phyloP scores from a whole-genome alignment of 805 yeast species.

The Suhomyces sp. region DNA sequence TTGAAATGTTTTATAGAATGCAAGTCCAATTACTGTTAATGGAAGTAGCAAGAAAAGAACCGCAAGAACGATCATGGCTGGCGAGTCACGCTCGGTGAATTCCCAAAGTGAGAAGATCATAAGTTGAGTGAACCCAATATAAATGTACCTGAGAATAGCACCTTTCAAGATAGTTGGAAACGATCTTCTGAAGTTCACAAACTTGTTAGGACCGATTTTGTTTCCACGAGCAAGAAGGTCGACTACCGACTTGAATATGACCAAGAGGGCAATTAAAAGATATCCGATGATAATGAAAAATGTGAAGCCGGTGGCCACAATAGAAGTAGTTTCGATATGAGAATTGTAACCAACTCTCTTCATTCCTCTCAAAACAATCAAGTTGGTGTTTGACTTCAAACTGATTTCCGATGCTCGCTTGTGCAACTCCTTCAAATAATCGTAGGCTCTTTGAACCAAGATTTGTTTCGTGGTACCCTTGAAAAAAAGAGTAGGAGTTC shows the following conservation, averaged over 20 bases:
- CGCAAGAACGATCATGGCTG: conserved; percentile 84
- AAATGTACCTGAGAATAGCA: conserved; percentile 70
- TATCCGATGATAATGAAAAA: conserved; percentile 78
- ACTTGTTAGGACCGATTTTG: conserved; percentile 49
- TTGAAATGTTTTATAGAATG: conserved; percentile 58
- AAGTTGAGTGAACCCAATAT: conserved; percentile 82
- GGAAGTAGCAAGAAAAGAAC: conserved; percentile 65
- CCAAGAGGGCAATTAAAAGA: conserved; percentile 60
- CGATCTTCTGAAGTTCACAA: conserved; percentile 48
- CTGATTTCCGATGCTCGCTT: conserved; percentile 34
- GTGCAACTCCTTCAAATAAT: conserved; percentile 25
- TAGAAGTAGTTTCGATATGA: conserved; percentile 75
- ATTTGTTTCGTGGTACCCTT: conserved; percentile 61
- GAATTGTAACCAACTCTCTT: conserved; percentile 77
- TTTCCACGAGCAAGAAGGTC: conserved; percentile 47
- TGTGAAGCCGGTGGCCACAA: conserved; percentile 84
- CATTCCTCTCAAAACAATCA: conserved; percentile 80
- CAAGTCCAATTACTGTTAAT: conserved; percentile 58
- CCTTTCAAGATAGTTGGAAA: conserved; percentile 72
- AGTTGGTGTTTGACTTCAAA: conserved; percentile 49
- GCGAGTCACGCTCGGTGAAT: conserved; percentile 75
- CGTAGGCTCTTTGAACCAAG: conserved; percentile 67
- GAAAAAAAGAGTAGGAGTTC: conserved; percentile 68
- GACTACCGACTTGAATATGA: conserved; percentile 50
- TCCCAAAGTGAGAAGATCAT: conserved; percentile 83